A percentile compares a stretch with the other conserved stretches of the same genome.
Evolutionary conservation across 345 rosid genomes (phyloP).

Genomic region (Rhizophora apiculata): DNA sequence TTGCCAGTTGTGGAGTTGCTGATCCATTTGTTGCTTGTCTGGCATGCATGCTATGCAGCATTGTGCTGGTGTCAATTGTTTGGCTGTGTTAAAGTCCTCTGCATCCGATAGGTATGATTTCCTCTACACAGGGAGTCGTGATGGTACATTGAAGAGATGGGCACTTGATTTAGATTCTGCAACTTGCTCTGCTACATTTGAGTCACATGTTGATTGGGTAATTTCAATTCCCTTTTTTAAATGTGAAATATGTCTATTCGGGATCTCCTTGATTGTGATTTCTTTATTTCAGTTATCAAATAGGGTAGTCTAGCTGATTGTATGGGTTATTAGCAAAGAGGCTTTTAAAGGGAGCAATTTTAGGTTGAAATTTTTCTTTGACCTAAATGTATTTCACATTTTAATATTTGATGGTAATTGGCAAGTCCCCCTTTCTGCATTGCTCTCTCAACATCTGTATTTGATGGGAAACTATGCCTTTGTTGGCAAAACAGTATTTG

Average conservation of each 20-base stretch:
- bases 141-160: slow-evolving; percentile 98
- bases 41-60: slow-evolving; percentile 59
- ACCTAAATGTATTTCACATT: background rate
- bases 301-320: background rate
- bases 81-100: slow-evolving; percentile 65
- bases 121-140: slow-evolving; percentile 98
- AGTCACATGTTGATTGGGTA: slow-evolving; percentile 99
- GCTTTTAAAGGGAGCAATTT: slow-evolving; percentile 4
- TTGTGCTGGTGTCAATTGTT: slow-evolving; percentile 91
- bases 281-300: background rate
- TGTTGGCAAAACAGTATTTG: background rate
- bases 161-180: slow-evolving; percentile 59
- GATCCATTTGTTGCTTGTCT: slow-evolving; percentile 17
- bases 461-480: background rate
- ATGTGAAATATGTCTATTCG: background rate
- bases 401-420: background rate
- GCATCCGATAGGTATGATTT: slow-evolving; percentile 46
- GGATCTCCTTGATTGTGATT: background rate
- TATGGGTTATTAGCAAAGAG: background rate
- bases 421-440: background rate
- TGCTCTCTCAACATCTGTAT: background rate
- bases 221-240: slow-evolving; percentile 16
- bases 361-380: background rate
- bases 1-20: too few relatives aligned
- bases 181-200: slow-evolving; percentile 88